Conservation (phyloP, 2,329 filamentous ascomycete genomes). For the Achaetomium macrosporum region DNA sequence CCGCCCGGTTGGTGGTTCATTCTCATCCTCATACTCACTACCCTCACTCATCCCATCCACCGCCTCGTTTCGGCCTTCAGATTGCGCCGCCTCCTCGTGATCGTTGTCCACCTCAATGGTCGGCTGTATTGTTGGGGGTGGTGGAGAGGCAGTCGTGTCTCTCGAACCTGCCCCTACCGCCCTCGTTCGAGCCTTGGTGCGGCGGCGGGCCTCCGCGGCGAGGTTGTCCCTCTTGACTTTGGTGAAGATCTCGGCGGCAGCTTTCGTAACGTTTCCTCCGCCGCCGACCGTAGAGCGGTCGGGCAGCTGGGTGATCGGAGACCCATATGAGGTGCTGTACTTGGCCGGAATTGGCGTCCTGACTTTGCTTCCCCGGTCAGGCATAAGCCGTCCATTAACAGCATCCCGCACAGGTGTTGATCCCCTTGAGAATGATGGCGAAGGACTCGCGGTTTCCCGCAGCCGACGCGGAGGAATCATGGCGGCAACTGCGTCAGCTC, state of each 20-base stretch:
- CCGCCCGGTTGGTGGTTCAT: not conserved
- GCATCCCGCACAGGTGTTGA: not conserved
- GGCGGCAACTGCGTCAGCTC: not conserved
- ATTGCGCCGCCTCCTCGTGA: not conserved
- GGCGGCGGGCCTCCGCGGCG: constrained; percentile 10
- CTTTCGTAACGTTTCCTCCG: constrained; percentile 13
- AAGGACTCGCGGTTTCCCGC: constrained; percentile 11
- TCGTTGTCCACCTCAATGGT: constrained; percentile 2
- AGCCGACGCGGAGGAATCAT: constrained; percentile 15
- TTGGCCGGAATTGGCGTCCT: constrained; percentile 20
- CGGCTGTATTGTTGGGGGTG: not conserved
- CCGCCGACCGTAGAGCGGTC: constrained; percentile 10
- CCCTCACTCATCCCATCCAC: not conserved
- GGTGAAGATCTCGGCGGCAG: constrained; percentile 15
- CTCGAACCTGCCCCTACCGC: not conserved
- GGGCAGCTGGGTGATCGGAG: constrained; percentile 23
- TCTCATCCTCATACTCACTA: constrained; percentile 4
- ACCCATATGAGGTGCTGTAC: constrained; percentile 29
- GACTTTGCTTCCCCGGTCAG: not conserved
- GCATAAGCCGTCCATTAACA: not conserved
- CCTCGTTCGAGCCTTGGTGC: not conserved
- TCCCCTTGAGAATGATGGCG: constrained; percentile 4
- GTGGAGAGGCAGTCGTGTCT: constrained; percentile 1
- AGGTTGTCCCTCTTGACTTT: constrained; percentile 15
- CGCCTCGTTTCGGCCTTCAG: not conserved